Evolutionary conservation across 768 basidiomycete species (phyloP), one percentile per base, ranked within the genome.

Genomic region (Omphalotus guepiniiformis): DNA sequence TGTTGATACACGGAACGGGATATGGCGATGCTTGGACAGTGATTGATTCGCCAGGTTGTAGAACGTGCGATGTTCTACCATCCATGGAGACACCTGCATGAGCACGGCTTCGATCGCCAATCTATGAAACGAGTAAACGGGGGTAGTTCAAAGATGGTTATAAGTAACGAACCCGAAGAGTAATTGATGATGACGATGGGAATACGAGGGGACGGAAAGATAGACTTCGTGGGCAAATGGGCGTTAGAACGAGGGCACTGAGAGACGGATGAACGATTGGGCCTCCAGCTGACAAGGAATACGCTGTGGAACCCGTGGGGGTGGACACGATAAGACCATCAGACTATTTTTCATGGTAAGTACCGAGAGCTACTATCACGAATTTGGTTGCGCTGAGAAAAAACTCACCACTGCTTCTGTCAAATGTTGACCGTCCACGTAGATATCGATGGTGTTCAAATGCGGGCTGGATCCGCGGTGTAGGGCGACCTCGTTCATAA

Each of bases 261-360:
- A 94, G 70, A 2, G 89, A 90, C 2, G 94, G 94, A 53, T 96
- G 94, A 0, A 96, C 92, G 55, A 97, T 96, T 3, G 94, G 94
- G 21, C 94, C 94, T 27, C 94, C 94, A 1, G 93, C 90, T 3
- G 93, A 95, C 19, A 97, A 75, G 1, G 93, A 96, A 65, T 97
- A 96, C 13, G 94, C 94, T 3, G 94, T 96, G 18, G 93, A 96
- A 5, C 94, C 94, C 2, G 94, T 97, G 18, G 94, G 94, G 2
- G 94, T 97, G 6, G 93, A 93, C 45, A 97, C 82, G 47, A 96
- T 93, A 50, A 96, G 71, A 29, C 94, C 93, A 57, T 96, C 93
- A 28, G 92, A 91, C 93, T 94, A 58, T 23, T 21, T 49, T 30
- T 15, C 22, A 49, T 51, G 29, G 9, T 36, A 46, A 43, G 26